Evolutionary conservation across 2,329 filamentous ascomycete genomes (phyloP).

Genomic region (Venturia asperata): DNA sequence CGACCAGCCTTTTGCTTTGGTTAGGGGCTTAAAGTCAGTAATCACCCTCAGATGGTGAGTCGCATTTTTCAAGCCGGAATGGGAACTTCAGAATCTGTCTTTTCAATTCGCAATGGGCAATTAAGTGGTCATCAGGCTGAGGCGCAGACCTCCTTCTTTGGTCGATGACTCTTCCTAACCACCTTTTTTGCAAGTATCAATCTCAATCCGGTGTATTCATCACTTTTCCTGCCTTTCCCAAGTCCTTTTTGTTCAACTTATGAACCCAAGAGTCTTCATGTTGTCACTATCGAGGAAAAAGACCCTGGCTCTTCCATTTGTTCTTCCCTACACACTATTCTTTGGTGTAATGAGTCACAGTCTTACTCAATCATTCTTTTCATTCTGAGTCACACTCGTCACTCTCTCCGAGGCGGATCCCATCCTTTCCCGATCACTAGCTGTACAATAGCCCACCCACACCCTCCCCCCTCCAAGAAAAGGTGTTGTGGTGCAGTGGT

Average conservation of each 20-base stretch:
- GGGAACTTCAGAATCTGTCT: neutral
- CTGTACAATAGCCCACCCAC: neutral
- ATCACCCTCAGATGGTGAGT: neutral
- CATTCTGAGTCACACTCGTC: neutral
- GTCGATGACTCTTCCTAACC: neutral
- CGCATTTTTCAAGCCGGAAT: neutral
- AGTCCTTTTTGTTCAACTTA: neutral
- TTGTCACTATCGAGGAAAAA: neutral
- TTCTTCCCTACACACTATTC: neutral
- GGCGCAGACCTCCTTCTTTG: neutral
- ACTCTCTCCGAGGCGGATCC: neutral
- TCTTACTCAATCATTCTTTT: neutral
- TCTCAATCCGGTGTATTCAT: neutral
- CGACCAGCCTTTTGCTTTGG: neutral
- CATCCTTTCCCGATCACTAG: neutral
- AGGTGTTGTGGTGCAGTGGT: conserved; percentile 14
- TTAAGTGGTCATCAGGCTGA: neutral
- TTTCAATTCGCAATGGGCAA: neutral
- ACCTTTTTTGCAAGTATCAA: neutral
- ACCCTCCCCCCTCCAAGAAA: neutral
- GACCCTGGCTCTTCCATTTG: neutral
- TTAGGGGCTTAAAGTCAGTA: neutral
- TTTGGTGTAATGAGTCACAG: neutral
- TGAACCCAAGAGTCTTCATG: neutral
- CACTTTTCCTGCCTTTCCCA: neutral